Base-by-base conservation (phyloP, 345 rosid genomes). In the Diplotaxis tenuifolia region DNA sequence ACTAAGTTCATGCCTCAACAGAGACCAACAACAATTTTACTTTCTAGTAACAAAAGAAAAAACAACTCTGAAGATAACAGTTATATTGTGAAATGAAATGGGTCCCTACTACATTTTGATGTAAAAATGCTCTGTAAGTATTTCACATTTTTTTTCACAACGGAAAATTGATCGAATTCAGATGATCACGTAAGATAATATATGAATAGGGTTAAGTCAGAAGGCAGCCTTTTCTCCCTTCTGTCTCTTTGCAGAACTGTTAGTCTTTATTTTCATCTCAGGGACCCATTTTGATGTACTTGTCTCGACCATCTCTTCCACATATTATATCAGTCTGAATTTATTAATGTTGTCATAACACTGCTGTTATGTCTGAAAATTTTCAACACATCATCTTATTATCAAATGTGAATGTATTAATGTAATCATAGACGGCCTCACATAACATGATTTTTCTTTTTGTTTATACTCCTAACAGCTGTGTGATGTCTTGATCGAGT, bases 241-340 rank as follows among this genome's bases (percentile, higher is more conserved):
- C 19, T 47, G 71, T 71, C 67, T 76, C 14, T 64, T 57, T 71
- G 72, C 68, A 76, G 71, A 23, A 65, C n/a, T 65, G 72, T 50
- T 58, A n/a, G 71, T 71, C 72, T 70, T 57, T 64, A 55, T 64
- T 56, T 63, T 76, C 75, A 31, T 70, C 66, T 65, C 62, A 57
- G 60, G 72, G 80, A 32, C 72, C 80, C 62, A 45, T 75, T 60
- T 53, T 15, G 16, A 61, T 68, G 73, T 68, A 64, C 73, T 75
- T 75, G 74, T 75, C 63, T 60, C 65, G 61, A 76, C 71, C 79
- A 70, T 76, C 75, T 31, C 75, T 70, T 69, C 75, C 75, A 56
- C 79, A 69, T 32, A 69, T 63, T 56, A 70, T 64, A 56, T 60
- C 62, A 65, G 34, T 68, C 78, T 62, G 25, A 61, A 62, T 52